These are phyloP conservation scores for Anisodus tanguticus DNA, from an alignment of 257 asterid genomes.

Conservation along the genomic window DNA sequence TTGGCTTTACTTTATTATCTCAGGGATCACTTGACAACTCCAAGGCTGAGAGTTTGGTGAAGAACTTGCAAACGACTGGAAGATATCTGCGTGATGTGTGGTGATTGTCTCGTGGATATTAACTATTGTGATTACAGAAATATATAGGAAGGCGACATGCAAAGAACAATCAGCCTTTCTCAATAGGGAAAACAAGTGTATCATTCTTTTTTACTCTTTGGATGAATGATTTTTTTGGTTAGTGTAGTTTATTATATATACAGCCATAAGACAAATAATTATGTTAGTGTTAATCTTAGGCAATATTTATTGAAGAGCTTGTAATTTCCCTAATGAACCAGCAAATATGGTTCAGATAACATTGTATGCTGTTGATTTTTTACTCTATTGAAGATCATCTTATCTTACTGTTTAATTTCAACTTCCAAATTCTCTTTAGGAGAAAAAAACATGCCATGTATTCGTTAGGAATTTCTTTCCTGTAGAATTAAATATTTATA, in stretches of 20 bases:
- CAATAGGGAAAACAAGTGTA: constrained; percentile 6
- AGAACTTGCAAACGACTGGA: constrained; percentile 76
- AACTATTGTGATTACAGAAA: background rate
- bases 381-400: background rate
- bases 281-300: constrained; percentile 31
- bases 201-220: constrained; percentile 26
- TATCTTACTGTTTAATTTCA: no score
- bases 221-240: constrained; percentile 38
- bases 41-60: constrained; percentile 77
- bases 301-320: constrained; percentile 15
- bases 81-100: constrained; percentile 88
- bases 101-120: constrained; percentile 43
- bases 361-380: constrained; percentile 34
- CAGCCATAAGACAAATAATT: constrained; percentile 22
- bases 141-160: background rate
- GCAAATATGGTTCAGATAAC: constrained; percentile 32
- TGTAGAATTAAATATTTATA: no score
- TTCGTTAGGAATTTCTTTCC: no score
- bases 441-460: no score
- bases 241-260: constrained; percentile 31
- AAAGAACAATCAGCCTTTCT: constrained; percentile 32
- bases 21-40: constrained; percentile 83
- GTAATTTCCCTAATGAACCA: constrained; percentile 26
- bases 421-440: no score
- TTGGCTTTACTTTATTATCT: background rate